These are phyloP conservation scores for Lodderomyces orthopsilosis DNA, from an alignment of 1,139 yeast species.

Conservation along the genomic window DNA sequence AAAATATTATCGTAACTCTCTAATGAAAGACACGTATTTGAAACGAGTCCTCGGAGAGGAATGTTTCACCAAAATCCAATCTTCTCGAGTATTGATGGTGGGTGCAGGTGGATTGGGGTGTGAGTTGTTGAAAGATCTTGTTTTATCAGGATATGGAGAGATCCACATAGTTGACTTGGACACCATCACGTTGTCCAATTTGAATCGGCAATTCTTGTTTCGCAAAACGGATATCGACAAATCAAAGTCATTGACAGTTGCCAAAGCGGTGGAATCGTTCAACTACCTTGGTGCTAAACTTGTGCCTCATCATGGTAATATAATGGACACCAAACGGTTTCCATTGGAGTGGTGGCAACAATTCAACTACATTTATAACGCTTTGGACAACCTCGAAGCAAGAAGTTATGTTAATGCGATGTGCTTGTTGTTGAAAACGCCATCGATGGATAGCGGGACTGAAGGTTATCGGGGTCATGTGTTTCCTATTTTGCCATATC, in stretches of 20 bases:
- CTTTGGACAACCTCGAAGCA: constrained; percentile 91
- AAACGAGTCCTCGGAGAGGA: constrained; percentile 44
- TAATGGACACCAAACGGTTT: constrained; percentile 72
- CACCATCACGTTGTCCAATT: constrained; percentile 86
- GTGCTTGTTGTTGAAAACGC: constrained; percentile 68
- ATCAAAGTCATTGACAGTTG: constrained; percentile 81
- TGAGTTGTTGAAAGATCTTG: constrained; percentile 82
- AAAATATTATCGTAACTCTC: background rate
- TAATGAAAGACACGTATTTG: constrained; percentile 44
- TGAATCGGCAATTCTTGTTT: constrained; percentile 91
- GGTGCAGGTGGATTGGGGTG: constrained; percentile 99
- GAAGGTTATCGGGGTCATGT: constrained; percentile 93
- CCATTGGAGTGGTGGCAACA: constrained; percentile 79
- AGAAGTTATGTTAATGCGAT: constrained; percentile 84
- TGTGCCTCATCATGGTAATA: constrained; percentile 82
- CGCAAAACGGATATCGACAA: constrained; percentile 83
- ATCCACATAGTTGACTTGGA: constrained; percentile 92
- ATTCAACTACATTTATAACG: constrained; percentile 81
- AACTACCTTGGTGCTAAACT: constrained; percentile 67
- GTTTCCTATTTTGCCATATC: constrained; percentile 81
- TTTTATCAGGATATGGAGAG: constrained; percentile 81
- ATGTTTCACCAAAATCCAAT: constrained; percentile 28
- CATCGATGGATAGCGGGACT: constrained; percentile 91
- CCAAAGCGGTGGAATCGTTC: constrained; percentile 74
- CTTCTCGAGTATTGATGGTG: constrained; percentile 72